These are phyloP conservation scores for Zizania latifolia DNA, from an alignment of 176 grass and related monocot genomes.

Conservation along the genomic window DNA sequence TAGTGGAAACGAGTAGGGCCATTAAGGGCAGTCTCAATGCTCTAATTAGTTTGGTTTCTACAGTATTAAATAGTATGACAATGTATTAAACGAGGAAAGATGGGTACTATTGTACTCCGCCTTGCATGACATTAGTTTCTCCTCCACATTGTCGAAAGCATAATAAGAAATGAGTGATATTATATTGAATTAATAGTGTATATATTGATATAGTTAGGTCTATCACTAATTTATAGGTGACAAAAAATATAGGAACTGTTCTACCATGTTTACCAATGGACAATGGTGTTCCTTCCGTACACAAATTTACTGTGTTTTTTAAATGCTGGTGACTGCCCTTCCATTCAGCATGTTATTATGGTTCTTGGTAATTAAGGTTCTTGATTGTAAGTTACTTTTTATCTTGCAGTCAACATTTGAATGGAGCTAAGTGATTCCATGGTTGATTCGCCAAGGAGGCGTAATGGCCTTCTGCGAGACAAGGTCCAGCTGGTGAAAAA, in stretches of 20 bases:
- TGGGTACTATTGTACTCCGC: no score
- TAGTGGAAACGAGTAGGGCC: not conserved
- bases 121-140: no score
- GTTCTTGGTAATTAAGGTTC: slow-evolving; percentile 16
- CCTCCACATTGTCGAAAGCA: no score
- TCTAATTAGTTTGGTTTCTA: no score
- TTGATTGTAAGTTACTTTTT: not conserved
- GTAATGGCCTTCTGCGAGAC: slow-evolving; percentile 72
- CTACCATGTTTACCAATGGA: not conserved
- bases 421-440: slow-evolving; percentile 61
- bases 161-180: no score
- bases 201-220: no score
- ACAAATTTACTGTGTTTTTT: slow-evolving; percentile 3
- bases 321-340: not conserved
- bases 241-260: no score
- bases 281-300: not conserved
- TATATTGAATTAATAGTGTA: no score
- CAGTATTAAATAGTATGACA: no score
- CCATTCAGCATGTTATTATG: not conserved
- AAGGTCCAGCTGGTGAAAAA: slow-evolving; percentile 78
- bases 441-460: slow-evolving; percentile 59
- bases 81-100: no score
- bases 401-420: not conserved
- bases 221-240: no score
- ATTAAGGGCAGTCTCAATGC: no score